phyloP scores from a whole-genome alignment of 257 asterid genomes.

The Leptodermis oblonga region DNA sequence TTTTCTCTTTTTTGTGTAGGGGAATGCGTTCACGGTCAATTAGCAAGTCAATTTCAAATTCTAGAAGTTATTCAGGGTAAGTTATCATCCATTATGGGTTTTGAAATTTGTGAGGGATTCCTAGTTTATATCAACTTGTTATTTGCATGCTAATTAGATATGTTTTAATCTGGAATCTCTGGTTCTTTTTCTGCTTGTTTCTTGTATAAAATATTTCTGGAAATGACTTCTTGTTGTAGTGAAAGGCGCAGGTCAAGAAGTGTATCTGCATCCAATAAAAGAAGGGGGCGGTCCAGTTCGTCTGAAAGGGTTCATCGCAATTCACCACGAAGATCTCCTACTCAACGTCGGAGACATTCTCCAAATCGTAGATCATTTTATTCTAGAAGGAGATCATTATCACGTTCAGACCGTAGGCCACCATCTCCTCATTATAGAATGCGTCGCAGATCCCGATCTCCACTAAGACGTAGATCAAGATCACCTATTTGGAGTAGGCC shows the following conservation, averaged over 20 bases:
- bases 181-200: background rate
- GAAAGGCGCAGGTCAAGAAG: constrained; percentile 62
- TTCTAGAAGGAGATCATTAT: constrained; percentile 39
- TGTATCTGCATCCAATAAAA: constrained; percentile 44
- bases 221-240: constrained; percentile 19
- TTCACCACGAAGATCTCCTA: constrained; percentile 47
- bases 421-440: constrained; percentile 54
- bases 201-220: background rate
- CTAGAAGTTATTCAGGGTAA: constrained; percentile 50
- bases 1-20: constrained; percentile 29
- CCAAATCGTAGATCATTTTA: constrained; percentile 53
- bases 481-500: constrained; percentile 36
- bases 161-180: background rate
- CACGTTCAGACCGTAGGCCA: constrained; percentile 49
- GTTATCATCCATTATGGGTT: constrained; percentile 12
- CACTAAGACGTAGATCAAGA: constrained; percentile 32
- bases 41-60: constrained; percentile 47
- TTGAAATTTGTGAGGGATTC: constrained; percentile 7
- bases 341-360: constrained; percentile 61
- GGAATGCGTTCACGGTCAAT: constrained; percentile 41
- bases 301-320: constrained; percentile 45
- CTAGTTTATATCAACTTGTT: constrained; percentile 11
- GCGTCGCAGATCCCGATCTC: constrained; percentile 61
- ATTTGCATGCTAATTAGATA: background rate
- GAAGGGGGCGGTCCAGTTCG: constrained; percentile 56